Percentiles rank a stretch among this genome's conserved stretches.
phyloP scores from a whole-genome alignment of 2,329 filamentous ascomycete genomes.

The Metarhizium guizhouense region DNA sequence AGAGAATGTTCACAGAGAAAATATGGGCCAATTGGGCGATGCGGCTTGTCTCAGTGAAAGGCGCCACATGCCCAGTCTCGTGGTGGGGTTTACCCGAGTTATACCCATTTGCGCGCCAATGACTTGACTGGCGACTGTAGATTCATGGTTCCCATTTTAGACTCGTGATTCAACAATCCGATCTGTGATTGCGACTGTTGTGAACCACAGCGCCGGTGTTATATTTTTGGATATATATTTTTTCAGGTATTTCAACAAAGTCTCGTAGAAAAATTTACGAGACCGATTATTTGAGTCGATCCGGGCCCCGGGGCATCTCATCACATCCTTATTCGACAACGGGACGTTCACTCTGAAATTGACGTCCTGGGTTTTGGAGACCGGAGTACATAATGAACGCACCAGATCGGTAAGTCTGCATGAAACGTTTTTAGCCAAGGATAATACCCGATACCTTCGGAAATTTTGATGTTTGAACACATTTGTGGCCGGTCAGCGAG shows the following conservation, averaged over 20 bases:
- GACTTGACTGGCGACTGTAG: background rate
- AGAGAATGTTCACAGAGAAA: background rate
- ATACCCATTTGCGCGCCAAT: conserved; percentile 16
- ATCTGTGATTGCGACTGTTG: background rate
- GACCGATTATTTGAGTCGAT: background rate
- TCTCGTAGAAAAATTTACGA: background rate
- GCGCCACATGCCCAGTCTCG: background rate
- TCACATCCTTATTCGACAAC: background rate
- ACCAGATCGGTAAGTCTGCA: conserved; percentile 41
- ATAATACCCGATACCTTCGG: background rate
- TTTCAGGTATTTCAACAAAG: background rate
- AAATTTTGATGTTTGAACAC: background rate
- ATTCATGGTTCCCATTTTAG: background rate
- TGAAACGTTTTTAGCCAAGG: background rate
- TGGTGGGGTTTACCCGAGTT: conserved; percentile 17
- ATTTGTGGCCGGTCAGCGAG: background rate
- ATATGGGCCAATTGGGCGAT: background rate
- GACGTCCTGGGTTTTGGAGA: background rate
- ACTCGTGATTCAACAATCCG: background rate
- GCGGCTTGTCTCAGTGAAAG: background rate
- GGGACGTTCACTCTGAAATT: background rate
- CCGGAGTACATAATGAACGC: conserved; percentile 39
- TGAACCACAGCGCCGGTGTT: background rate
- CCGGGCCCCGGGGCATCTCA: background rate
- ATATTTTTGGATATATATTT: conserved; percentile 3